phyloP scores from a whole-genome alignment of 192 early-diverging fungal genomes.

The Diversispora epigaea region DNA sequence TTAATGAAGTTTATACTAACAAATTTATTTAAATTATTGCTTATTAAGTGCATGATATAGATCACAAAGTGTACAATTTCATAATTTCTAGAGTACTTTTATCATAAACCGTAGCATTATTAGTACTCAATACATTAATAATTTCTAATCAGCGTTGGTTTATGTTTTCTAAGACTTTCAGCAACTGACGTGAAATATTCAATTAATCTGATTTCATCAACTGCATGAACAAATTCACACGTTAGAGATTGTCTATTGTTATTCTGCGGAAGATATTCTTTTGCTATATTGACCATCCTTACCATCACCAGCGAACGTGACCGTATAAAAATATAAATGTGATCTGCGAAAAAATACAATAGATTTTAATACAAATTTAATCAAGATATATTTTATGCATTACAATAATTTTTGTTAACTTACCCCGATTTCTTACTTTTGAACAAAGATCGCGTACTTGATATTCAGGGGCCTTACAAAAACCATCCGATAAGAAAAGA shows the following conservation, averaged over 20 bases:
- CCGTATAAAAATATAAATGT: not conserved
- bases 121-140: no score
- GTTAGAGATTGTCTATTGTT: not conserved
- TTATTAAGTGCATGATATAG: no score
- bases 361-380: not conserved
- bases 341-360: not conserved
- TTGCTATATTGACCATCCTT: constrained; percentile 19
- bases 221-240: constrained; percentile 9
- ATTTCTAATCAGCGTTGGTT: constrained; percentile 15
- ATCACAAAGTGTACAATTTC: no score
- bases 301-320: not conserved
- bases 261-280: not conserved
- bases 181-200: constrained; percentile 11
- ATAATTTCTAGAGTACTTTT: no score
- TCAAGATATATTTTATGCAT: not conserved
- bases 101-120: no score
- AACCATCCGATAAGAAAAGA: constrained; percentile 31
- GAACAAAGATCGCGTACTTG: constrained; percentile 11
- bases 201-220: not conserved
- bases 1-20: no score
- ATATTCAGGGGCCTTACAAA: not conserved
- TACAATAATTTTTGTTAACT: not conserved
- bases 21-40: no score
- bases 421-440: constrained; percentile 11
- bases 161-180: constrained; percentile 21